A percentile compares a stretch with the other conserved stretches of the same genome.
Conservation (phyloP, 495 filamentous ascomycete species). For the Xylaria nigripes region DNA sequence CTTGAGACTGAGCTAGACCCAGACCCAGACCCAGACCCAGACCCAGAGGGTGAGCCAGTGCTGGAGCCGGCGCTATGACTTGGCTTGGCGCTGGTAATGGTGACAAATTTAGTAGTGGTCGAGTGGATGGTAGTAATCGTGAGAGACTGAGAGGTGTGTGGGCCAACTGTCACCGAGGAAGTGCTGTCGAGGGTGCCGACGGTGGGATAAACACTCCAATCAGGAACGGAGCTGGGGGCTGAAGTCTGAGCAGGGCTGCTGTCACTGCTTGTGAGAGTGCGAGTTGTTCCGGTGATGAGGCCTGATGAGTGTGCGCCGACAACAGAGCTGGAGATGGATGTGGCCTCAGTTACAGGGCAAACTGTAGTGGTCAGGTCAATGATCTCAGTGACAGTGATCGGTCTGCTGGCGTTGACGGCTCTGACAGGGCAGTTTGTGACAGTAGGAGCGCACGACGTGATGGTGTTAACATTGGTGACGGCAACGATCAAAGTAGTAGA, state of each 20-base stretch:
- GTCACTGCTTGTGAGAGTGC: conserved; percentile 16
- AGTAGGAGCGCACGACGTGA: conserved; percentile 54
- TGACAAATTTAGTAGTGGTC: conserved; percentile 20
- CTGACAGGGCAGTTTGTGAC: conserved; percentile 57
- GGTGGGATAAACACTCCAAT: conserved; percentile 13
- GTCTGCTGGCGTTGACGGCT: conserved; percentile 29
- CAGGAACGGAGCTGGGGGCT: conserved; percentile 9
- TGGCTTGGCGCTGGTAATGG: conserved; percentile 10
- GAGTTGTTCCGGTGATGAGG: conserved; percentile 27
- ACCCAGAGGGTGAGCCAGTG: neutral
- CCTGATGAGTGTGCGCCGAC: conserved; percentile 28
- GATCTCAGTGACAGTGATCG: conserved; percentile 38
- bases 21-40: neutral
- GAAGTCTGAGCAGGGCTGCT: conserved; percentile 15
- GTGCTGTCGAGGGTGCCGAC: conserved; percentile 21
- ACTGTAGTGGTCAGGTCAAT: conserved; percentile 37
- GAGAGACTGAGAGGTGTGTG: conserved; percentile 26
- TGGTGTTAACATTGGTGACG: conserved; percentile 50
- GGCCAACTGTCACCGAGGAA: conserved; percentile 34
- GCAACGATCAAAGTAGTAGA: conserved; percentile 43
- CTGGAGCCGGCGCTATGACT: neutral
- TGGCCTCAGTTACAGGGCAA: conserved; percentile 37
- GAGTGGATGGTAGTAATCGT: conserved; percentile 33
- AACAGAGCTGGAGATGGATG: conserved; percentile 35
- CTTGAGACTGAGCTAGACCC: conserved; percentile 2